Evolutionary conservation across 2,329 filamentous ascomycete species (phyloP), one percentile per base, ranked within the genome.

Genomic region (Xylaria arbuscula): DNA sequence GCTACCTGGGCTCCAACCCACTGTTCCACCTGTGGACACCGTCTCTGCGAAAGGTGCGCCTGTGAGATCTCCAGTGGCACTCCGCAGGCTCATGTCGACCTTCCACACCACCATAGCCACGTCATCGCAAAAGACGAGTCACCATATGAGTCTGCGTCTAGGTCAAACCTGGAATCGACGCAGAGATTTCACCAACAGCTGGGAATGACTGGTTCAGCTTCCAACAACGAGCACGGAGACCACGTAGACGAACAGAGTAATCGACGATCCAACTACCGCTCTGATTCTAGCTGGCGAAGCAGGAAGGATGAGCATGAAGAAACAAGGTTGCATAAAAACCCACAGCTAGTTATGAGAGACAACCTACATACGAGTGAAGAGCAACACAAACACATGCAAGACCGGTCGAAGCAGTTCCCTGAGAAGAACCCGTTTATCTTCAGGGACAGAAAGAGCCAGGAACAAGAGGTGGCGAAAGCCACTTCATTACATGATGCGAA

Each of bases 1-100:
- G 78, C 77, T 48, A 80, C 83, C 45, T 77, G 73, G 53, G 76
- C 78, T 13, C 77, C 78, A 36, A 77, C 77, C 9, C 79, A 79
- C 54, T 88, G 86, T 70, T 74, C 78, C 36, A 80, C 80, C 50
- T 88, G 86, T 70, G 84, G 83, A 0, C 87, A 88, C 73, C 80
- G 79, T 10, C 81, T 86, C 17, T 88, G 86, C 71, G 69, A 76
- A 38, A 83, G 83, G 63, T 88, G 86, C 70, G 78, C 75, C 9
- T 80, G 78, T 51, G 79, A 83, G 59, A 65, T 80, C 10, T 72
- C 76, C 2, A 62, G 74, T 28, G 71, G 68, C 15, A 70, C 67
- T 10, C 70, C 72, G 17, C 71, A 73, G 9, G 67, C 67, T 2
- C 73, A 76, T 63, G 56, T 66, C 8, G 51, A 59, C 32, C 73